Evolutionary conservation across 176 grass and related monocot genomes (phyloP).

Genomic region (Coix lacrymajobi): DNA sequence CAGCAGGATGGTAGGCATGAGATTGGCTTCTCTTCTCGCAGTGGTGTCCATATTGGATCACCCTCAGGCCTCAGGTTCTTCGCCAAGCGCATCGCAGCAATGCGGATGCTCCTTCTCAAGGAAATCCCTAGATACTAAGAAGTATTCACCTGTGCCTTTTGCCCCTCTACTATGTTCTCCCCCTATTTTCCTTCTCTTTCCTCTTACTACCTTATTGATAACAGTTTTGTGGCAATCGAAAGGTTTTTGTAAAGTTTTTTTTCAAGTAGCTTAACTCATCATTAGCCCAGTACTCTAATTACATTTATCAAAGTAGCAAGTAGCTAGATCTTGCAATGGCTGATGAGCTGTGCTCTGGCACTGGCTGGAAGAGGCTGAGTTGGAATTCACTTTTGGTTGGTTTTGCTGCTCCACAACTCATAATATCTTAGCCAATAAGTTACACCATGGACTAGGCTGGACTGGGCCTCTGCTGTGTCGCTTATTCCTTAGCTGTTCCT

Average conservation of each 20-base stretch:
- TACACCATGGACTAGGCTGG: constrained; percentile 55
- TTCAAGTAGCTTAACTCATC: constrained; percentile 45
- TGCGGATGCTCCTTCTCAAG: constrained; percentile 79
- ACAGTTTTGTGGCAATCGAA: constrained; percentile 99
- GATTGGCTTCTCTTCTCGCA: constrained; percentile 34
- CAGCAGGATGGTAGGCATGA: constrained; percentile 45
- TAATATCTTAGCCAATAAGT: constrained; percentile 41
- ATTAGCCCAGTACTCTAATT: constrained; percentile 44
- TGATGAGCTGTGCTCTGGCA: constrained; percentile 37
- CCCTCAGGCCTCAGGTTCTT: constrained; percentile 54
- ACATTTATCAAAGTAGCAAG: constrained; percentile 47
- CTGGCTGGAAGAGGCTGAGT: constrained; percentile 45
- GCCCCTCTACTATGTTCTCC: constrained; percentile 35
- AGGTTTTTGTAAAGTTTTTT: constrained; percentile 93
- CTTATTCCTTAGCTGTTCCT: constrained; percentile 30
- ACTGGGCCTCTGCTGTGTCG: constrained; percentile 50
- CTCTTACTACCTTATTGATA: constrained; percentile 75
- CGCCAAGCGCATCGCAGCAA: constrained; percentile 45
- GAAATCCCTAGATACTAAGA: constrained; percentile 74
- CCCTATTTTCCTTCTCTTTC: constrained; percentile 12
- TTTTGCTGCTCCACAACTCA: constrained; percentile 41
- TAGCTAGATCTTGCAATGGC: constrained; percentile 48
- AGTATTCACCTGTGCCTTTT: constrained; percentile 43
- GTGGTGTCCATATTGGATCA: constrained; percentile 50
- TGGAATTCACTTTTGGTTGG: constrained; percentile 56